Conservation (phyloP, 2,329 filamentous ascomycete genomes). For the Phialophora macrospora region DNA sequence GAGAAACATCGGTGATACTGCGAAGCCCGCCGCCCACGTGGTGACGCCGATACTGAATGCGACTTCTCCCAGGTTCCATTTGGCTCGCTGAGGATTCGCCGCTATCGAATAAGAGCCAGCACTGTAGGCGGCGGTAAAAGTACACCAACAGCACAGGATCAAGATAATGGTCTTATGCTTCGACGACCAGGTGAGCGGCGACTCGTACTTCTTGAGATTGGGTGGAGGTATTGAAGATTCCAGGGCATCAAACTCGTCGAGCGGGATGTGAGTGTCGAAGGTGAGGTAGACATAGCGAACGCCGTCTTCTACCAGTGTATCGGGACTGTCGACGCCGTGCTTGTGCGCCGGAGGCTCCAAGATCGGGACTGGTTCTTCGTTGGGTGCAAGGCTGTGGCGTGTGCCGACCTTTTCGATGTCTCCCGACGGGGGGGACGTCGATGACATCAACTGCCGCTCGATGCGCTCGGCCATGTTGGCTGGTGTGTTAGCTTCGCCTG, state of each 20-base stretch:
- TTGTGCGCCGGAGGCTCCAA: slow-evolving; percentile 19
- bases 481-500: not conserved
- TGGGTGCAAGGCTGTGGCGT: slow-evolving; percentile 20
- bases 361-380: slow-evolving; percentile 24
- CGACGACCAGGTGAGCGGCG: slow-evolving; percentile 75
- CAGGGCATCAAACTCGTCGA: slow-evolving; percentile 43
- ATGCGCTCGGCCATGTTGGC: slow-evolving; percentile 16
- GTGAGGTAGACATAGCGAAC: slow-evolving; percentile 65
- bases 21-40: slow-evolving; percentile 80
- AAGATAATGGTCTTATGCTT: slow-evolving; percentile 73
- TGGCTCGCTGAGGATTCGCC: slow-evolving; percentile 64
- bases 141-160: slow-evolving; percentile 75
- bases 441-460: slow-evolving; percentile 18
- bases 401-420: slow-evolving; percentile 21
- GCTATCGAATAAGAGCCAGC: slow-evolving; percentile 80
- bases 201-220: slow-evolving; percentile 67
- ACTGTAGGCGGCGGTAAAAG: slow-evolving; percentile 76
- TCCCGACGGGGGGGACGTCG: slow-evolving; percentile 9
- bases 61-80: slow-evolving; percentile 69
- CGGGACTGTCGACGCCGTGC: slow-evolving; percentile 8
- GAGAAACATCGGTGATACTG: slow-evolving; percentile 80
- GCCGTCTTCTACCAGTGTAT: slow-evolving; percentile 17
- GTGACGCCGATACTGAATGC: slow-evolving; percentile 75
- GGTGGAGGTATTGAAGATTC: slow-evolving; percentile 54
- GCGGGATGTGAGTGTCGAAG: slow-evolving; percentile 64